Percentiles rank a stretch among this genome's conserved stretches.
Evolutionary conservation across 1,284 basidiomycete genomes (phyloP).

Genomic region (Salmacisia buchloeana): DNA sequence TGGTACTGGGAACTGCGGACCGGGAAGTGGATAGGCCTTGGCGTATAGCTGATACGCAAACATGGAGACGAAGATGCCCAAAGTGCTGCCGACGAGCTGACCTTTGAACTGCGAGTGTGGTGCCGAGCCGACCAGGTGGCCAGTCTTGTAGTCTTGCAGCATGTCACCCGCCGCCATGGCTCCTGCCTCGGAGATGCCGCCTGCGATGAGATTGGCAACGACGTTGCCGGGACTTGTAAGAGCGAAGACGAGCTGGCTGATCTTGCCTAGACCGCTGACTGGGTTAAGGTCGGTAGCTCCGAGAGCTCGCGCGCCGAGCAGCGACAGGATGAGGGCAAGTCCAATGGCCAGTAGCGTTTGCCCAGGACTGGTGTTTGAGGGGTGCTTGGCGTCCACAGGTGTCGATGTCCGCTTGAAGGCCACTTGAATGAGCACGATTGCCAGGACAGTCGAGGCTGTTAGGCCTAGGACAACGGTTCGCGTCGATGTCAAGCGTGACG

Average conservation of each 20-base stretch:
- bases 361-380: slow-evolving; percentile 72
- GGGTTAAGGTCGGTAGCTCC: slow-evolving; percentile 48
- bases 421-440: slow-evolving; percentile 73
- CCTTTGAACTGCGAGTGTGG: slow-evolving; percentile 51
- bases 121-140: slow-evolving; percentile 64
- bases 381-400: background rate
- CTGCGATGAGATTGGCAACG: slow-evolving; percentile 91
- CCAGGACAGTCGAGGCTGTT: slow-evolving; percentile 61
- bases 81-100: slow-evolving; percentile 56
- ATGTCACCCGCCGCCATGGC: slow-evolving; percentile 95
- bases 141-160: slow-evolving; percentile 98
- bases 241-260: slow-evolving; percentile 87
- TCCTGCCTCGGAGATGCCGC: slow-evolving; percentile 90
- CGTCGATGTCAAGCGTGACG: slow-evolving; percentile 72
- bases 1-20: slow-evolving; percentile 86
- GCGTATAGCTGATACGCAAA: slow-evolving; percentile 83
- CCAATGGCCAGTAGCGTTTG: slow-evolving; percentile 79
- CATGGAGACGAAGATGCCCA: slow-evolving; percentile 77
- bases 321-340: slow-evolving; percentile 73
- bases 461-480: slow-evolving; percentile 73
- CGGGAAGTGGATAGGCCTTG: slow-evolving; percentile 67
- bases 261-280: slow-evolving; percentile 85
- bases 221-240: slow-evolving; percentile 79
- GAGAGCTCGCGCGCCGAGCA: slow-evolving; percentile 59
- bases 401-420: slow-evolving; percentile 65